Evolutionary conservation across 2,329 filamentous ascomycete species (phyloP).

Genomic region (Camillea tinctor): DNA sequence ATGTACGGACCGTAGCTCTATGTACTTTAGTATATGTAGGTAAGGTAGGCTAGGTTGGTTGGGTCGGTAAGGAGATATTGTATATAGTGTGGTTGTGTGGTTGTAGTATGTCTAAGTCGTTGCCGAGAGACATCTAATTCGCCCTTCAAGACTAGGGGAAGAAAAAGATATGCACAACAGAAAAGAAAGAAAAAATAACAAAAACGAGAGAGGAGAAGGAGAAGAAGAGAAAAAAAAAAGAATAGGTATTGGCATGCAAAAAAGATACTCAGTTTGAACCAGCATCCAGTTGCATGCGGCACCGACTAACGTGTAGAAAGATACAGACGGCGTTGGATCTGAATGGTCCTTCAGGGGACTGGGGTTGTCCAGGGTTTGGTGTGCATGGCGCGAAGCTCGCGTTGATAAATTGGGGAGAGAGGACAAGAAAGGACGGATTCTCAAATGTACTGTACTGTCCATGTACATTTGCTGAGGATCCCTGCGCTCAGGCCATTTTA

Average conservation of each 20-base stretch:
- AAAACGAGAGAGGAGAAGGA: neutral
- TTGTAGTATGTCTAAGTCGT: neutral
- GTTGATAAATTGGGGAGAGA: neutral
- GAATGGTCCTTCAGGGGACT: slow-evolving; percentile 1
- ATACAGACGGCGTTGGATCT: neutral
- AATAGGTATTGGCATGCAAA: neutral
- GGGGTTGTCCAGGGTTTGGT: neutral
- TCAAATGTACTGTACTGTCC: neutral
- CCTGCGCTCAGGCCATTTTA: neutral
- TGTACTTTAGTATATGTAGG: neutral
- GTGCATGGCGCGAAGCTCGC: neutral
- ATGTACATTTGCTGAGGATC: neutral
- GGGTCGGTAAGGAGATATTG: neutral
- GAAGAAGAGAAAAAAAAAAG: neutral
- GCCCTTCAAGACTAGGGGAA: neutral
- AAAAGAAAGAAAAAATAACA: neutral
- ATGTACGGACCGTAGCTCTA: slow-evolving; percentile 16
- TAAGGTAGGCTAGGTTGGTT: neutral
- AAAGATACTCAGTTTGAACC: neutral
- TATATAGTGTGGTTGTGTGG: neutral
- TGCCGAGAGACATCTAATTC: neutral
- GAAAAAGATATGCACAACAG: neutral
- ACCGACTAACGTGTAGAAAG: neutral
- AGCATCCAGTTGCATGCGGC: neutral
- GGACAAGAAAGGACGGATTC: too few species aligned